Evolutionary conservation across 1,284 basidiomycete species (phyloP).

Genomic region (Sporisorium graminicola): DNA sequence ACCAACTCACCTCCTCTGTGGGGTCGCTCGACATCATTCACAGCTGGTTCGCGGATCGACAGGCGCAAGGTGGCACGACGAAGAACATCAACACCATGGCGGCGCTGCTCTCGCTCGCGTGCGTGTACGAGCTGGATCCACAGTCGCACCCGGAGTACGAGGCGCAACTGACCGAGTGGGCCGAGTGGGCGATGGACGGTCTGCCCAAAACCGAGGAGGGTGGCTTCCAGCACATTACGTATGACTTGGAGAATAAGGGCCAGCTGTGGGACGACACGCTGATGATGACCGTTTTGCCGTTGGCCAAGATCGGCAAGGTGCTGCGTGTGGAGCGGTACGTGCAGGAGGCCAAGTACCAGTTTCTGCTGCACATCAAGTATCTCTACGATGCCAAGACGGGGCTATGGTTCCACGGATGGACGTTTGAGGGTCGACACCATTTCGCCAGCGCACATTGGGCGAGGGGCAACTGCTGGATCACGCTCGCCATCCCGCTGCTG

Average conservation of each 20-base stretch:
- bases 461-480: conserved; percentile 78
- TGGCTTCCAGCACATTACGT: conserved; percentile 77
- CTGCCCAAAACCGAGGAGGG: conserved; percentile 76
- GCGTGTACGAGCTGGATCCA: conserved; percentile 72
- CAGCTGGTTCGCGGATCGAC: conserved; percentile 75
- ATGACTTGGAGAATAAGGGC: conserved; percentile 74
- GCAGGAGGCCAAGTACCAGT: conserved; percentile 77
- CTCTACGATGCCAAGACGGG: conserved; percentile 74
- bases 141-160: conserved; percentile 67
- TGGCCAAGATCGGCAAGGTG: conserved; percentile 77
- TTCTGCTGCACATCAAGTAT: conserved; percentile 75
- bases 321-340: conserved; percentile 75
- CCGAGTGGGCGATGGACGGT: conserved; percentile 77
- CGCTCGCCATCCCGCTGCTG: conserved; percentile 77
- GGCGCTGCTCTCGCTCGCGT: conserved; percentile 75
- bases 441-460: conserved; percentile 77
- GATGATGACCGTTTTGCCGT: conserved; percentile 77
- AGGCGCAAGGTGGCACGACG: conserved; percentile 74
- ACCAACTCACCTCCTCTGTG: conserved; percentile 72
- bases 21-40: conserved; percentile 73
- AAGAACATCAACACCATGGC: conserved; percentile 81
- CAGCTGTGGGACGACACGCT: conserved; percentile 79
- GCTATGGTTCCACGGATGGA: conserved; percentile 76
- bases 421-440: conserved; percentile 74
- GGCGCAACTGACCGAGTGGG: conserved; percentile 76